Conservation (phyloP, 2,329 filamentous ascomycete genomes). For the Mycogone perniciosa region DNA sequence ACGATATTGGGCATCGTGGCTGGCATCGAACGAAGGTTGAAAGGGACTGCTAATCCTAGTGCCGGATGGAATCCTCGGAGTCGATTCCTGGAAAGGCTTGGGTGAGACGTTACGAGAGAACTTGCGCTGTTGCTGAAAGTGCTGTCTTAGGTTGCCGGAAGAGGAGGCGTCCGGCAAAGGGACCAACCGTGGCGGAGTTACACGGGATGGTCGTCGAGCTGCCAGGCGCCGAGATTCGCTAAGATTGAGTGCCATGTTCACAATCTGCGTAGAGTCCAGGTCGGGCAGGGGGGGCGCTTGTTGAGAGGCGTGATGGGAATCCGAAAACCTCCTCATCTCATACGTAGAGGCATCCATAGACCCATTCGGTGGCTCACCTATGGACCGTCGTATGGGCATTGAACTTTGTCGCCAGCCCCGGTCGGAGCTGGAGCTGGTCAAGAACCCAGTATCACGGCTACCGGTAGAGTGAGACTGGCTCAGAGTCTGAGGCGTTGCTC, state of each 20-base stretch:
- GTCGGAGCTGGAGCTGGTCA: conserved; percentile 2
- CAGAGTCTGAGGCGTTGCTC: not conserved
- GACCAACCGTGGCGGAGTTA: conserved; percentile 43
- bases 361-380: not conserved
- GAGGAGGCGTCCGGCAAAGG: conserved; percentile 47
- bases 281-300: conserved; percentile 39
- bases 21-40: conserved; percentile 40
- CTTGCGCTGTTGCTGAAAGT: conserved; percentile 65
- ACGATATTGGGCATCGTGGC: conserved; percentile 41
- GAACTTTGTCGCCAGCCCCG: conserved; percentile 2
- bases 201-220: conserved; percentile 51
- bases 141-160: conserved; percentile 57
- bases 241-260: conserved; percentile 83
- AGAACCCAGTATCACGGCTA: conserved; percentile 6
- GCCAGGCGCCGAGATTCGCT: conserved; percentile 71
- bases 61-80: conserved; percentile 36
- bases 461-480: not conserved
- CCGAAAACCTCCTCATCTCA: not conserved
- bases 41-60: conserved; percentile 39
- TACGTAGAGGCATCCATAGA: not conserved
- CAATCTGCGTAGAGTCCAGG: conserved; percentile 79
- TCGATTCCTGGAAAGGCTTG: conserved; percentile 38
- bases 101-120: conserved; percentile 57
- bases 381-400: conserved; percentile 2
- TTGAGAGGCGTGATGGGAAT: conserved; percentile 15